These are phyloP conservation scores for Achaetomium macrosporum DNA, from an alignment of 2,329 filamentous ascomycete genomes.

Conservation along the genomic window DNA sequence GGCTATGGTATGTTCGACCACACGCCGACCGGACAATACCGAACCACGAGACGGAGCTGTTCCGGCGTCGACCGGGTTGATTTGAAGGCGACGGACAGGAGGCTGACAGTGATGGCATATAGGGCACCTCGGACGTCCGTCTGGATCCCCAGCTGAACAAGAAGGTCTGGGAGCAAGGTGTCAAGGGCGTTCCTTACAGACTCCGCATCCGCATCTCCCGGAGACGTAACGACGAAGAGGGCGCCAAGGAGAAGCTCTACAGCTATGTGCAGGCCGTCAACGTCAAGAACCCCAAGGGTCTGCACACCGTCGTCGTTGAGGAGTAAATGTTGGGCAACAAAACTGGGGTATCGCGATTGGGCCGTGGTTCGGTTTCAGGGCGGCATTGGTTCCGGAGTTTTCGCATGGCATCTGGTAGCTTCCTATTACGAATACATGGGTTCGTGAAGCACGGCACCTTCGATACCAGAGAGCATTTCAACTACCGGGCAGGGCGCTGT, in stretches of 20 bases:
- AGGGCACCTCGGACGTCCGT: constrained; percentile 97
- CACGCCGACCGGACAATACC: constrained; percentile 4
- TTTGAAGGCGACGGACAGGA: constrained; percentile 2
- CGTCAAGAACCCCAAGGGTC: constrained; percentile 98
- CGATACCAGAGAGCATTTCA: constrained; percentile 23
- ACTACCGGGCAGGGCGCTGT: constrained; percentile 15
- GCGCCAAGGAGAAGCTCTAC: constrained; percentile 99
- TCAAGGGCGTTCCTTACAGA: constrained; percentile 98
- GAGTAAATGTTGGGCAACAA: constrained; percentile 44
- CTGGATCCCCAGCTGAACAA: constrained; percentile 99
- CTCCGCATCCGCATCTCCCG: constrained; percentile 97
- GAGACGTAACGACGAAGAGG: constrained; percentile 99
- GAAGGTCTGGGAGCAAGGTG: constrained; percentile 99
- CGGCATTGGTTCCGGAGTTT: constrained; percentile 40
- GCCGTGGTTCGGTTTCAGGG: constrained; percentile 34
- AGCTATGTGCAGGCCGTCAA: constrained; percentile 99
- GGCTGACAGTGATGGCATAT: constrained; percentile 22
- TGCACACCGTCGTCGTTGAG: constrained; percentile 84
- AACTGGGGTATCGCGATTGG: constrained; percentile 25
- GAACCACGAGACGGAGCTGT: not conserved
- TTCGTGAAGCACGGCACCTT: constrained; percentile 29
- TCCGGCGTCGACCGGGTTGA: not conserved
- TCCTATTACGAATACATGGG: constrained; percentile 38
- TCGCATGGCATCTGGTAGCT: constrained; percentile 38
- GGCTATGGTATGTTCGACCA: constrained; percentile 75